phyloP scores from a whole-genome alignment of 202 grass and related monocot genomes.

The Musa balbisiana region DNA sequence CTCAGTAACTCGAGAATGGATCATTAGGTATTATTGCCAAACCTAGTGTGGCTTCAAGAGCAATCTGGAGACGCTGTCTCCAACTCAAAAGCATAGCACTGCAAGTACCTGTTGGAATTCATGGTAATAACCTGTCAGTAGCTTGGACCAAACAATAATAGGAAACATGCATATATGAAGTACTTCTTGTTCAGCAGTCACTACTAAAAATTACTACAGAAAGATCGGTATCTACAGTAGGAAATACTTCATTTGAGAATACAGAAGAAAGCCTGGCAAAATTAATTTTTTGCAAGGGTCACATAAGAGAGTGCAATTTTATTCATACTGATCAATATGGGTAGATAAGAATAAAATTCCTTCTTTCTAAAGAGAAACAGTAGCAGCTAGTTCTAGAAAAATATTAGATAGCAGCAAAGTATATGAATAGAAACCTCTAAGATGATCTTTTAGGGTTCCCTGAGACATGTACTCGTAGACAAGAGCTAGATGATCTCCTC shows the following conservation, averaged over 20 bases:
- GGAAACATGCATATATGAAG: too few relatives aligned
- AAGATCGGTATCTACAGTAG: too few relatives aligned
- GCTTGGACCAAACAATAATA: too few relatives aligned
- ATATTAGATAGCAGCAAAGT: neutral
- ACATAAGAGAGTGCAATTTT: too few relatives aligned
- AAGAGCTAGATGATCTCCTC: constrained; percentile 27
- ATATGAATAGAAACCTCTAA: constrained; percentile 18
- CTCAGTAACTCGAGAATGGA: too few relatives aligned
- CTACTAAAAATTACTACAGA: too few relatives aligned
- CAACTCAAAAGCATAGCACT: constrained; percentile 17
- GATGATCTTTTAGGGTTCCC: constrained; percentile 33
- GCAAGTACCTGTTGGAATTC: constrained; percentile 3
- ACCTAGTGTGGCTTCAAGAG: constrained; percentile 33
- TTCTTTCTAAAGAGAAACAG: too few relatives aligned
- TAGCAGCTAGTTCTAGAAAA: neutral
- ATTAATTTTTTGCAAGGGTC: too few relatives aligned
- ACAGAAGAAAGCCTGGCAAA: too few relatives aligned
- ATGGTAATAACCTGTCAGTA: neutral
- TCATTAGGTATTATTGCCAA: neutral
- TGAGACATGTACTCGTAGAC: constrained; percentile 43
- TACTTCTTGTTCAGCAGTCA: too few relatives aligned
- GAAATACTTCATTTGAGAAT: too few relatives aligned
- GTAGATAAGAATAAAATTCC: neutral
- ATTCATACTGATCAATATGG: too few relatives aligned
- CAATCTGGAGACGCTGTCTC: constrained; percentile 30